Percentiles rank a stretch among this genome's conserved stretches.
phyloP scores from a whole-genome alignment of 75 land plant species.

The Cunninghamia lanceolata region DNA sequence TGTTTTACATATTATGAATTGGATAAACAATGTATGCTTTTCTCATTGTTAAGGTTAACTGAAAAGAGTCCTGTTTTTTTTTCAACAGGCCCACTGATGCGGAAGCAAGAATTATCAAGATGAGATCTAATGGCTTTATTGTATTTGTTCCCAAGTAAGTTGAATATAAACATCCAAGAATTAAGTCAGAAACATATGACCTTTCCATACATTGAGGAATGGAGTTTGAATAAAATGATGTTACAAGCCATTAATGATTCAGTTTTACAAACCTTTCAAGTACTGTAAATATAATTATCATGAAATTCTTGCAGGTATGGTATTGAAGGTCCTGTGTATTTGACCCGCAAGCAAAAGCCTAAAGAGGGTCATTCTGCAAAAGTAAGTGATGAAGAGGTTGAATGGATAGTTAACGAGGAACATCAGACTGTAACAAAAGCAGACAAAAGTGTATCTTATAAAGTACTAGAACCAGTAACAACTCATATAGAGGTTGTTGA shows the following conservation, averaged over 20 bases:
- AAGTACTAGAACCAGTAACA: conserved; percentile 58
- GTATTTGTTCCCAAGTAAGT: conserved; percentile 98
- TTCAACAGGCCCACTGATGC: conserved; percentile 73
- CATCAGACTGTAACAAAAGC: conserved; percentile 59
- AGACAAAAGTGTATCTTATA: conserved; percentile 49
- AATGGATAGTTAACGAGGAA: conserved; percentile 80
- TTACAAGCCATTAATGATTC: background rate
- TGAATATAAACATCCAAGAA: background rate
- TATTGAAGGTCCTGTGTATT: conserved; percentile 92
- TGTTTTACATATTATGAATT: background rate
- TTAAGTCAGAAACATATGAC: background rate
- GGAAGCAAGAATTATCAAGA: conserved; percentile 90
- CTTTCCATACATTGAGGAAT: background rate
- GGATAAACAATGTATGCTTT: background rate
- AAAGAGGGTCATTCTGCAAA: conserved; percentile 1
- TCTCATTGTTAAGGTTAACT: background rate
- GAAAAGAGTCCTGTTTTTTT: background rate
- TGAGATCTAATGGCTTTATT: conserved; percentile 90
- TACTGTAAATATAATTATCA: background rate
- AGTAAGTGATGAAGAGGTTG: conserved; percentile 38
- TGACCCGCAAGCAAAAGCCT: conserved; percentile 31
- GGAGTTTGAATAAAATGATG: background rate
- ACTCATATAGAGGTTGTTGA: conserved; percentile 92
- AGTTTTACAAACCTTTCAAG: background rate
- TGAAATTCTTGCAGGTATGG: conserved; percentile 62